Evolutionary conservation across 2,329 filamentous ascomycete genomes (phyloP).

Genomic region (Apiospora arundinis): DNA sequence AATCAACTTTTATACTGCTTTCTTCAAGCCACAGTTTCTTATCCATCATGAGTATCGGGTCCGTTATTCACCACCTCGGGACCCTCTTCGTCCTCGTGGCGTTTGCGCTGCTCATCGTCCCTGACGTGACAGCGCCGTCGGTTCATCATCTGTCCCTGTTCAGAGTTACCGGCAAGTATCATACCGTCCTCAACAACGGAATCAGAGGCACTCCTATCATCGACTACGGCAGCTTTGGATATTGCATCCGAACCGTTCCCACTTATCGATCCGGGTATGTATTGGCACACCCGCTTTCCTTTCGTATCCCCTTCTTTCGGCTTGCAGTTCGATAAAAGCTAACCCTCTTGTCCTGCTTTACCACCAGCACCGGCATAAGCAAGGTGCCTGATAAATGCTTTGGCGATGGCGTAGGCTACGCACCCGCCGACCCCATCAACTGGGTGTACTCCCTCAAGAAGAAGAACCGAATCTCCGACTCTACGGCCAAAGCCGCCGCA

Average conservation of each 20-base stretch:
- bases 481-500: slow-evolving; percentile 64
- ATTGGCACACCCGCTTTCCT: neutral
- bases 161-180: slow-evolving; percentile 39
- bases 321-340: neutral
- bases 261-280: neutral
- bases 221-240: slow-evolving; percentile 66
- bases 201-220: slow-evolving; percentile 47
- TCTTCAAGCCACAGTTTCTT: neutral
- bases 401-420: slow-evolving; percentile 58
- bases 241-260: slow-evolving; percentile 49
- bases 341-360: neutral
- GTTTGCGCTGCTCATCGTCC: slow-evolving; percentile 62
- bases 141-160: slow-evolving; percentile 61
- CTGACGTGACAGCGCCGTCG: slow-evolving; percentile 64
- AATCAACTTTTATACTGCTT: neutral
- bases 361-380: slow-evolving; percentile 29
- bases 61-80: slow-evolving; percentile 61
- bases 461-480: slow-evolving; percentile 64
- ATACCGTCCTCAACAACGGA: slow-evolving; percentile 47
- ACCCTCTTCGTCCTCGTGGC: slow-evolving; percentile 62
- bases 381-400: slow-evolving; percentile 51
- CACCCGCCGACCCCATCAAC: slow-evolving; percentile 54
- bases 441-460: slow-evolving; percentile 64
- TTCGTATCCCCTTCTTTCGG: too few relatives aligned
- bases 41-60: neutral